Conservation (phyloP, 2,329 filamentous ascomycete genomes). For the Penicillium verrucosum region DNA sequence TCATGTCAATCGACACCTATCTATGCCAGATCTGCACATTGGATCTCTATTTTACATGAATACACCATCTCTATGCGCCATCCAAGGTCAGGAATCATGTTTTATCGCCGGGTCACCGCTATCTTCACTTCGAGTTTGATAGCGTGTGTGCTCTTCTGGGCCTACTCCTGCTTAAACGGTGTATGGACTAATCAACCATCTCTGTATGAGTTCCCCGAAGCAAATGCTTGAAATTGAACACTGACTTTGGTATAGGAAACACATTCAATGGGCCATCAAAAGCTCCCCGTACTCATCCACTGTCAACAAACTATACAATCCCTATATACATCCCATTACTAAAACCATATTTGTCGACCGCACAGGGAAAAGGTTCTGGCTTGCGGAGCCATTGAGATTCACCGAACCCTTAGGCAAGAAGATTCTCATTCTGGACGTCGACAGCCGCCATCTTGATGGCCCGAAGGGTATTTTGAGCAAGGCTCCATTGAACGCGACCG, state of each 20-base stretch:
- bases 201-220: background rate
- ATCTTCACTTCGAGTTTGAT: background rate
- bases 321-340: background rate
- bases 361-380: background rate
- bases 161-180: background rate
- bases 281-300: background rate
- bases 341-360: background rate
- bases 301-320: background rate
- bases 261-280: background rate
- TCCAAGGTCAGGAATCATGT: background rate
- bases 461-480: slow-evolving; percentile 14
- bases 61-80: background rate
- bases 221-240: background rate
- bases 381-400: slow-evolving; percentile 1
- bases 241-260: background rate
- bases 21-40: background rate
- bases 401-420: slow-evolving; percentile 9
- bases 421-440: slow-evolving; percentile 17
- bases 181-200: background rate
- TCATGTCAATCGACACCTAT: background rate
- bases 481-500: background rate
- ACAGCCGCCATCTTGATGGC: slow-evolving; percentile 13
- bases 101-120: background rate
- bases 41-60: background rate
- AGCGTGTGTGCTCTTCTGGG: background rate